Percentiles rank a stretch among this genome's conserved stretches.
phyloP scores from a whole-genome alignment of 345 rosid species.

The Linum trigynum region DNA sequence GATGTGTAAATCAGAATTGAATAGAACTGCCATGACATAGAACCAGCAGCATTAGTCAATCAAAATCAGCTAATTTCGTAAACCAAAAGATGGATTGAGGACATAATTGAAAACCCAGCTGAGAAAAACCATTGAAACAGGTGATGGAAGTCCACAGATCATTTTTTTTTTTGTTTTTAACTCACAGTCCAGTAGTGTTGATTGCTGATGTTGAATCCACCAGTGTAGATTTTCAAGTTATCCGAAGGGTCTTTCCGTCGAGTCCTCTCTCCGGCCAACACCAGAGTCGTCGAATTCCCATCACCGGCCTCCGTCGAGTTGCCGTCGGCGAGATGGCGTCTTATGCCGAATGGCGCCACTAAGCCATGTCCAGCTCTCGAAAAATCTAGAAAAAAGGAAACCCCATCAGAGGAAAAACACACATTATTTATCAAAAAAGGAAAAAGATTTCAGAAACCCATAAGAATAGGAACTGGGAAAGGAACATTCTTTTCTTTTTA shows the following conservation, averaged over 20 bases:
- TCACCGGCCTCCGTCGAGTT: constrained; percentile 11
- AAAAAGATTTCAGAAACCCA: background rate
- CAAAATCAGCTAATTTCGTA: background rate
- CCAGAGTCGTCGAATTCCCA: constrained; percentile 27
- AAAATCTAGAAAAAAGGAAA: background rate
- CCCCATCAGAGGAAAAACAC: background rate
- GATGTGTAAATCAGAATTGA: too few relatives aligned
- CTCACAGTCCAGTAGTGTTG: constrained; percentile 84
- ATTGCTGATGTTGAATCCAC: constrained; percentile 92
- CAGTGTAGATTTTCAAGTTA: constrained; percentile 44
- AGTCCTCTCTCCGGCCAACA: constrained; percentile 67
- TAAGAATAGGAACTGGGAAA: background rate
- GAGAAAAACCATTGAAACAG: background rate
- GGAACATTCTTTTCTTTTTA: background rate
- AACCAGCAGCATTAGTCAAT: background rate
- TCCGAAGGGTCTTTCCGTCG: constrained; percentile 55
- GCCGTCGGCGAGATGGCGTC: background rate
- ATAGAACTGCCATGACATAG: background rate
- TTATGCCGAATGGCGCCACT: background rate
- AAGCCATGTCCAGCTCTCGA: background rate
- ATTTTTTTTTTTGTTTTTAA: background rate
- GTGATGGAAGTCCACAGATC: background rate
- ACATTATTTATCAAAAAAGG: background rate
- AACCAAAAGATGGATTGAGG: background rate
- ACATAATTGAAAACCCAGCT: background rate